phyloP scores from a whole-genome alignment of 345 rosid species.

The Geranium rotundifolium region DNA sequence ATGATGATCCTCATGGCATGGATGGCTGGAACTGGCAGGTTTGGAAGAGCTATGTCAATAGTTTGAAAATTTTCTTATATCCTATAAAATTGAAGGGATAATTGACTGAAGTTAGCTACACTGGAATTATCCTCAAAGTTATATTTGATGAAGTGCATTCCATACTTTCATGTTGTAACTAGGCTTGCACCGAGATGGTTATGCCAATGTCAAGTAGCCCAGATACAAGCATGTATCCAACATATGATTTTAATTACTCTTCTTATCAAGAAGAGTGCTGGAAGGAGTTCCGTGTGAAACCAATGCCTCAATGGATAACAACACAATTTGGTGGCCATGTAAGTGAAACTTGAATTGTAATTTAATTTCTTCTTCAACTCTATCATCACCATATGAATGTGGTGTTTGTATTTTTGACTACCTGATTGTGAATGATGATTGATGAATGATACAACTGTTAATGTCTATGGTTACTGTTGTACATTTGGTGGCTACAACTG shows the following conservation, averaged over 20 bases:
- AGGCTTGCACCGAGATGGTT: constrained; percentile 98
- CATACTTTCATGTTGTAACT: constrained; percentile 1
- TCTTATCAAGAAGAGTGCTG: constrained; percentile 56
- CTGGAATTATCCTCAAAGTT: not conserved
- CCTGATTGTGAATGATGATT: too few species aligned
- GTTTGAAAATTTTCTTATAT: not conserved
- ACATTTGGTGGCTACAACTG: too few species aligned
- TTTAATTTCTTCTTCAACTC: too few species aligned
- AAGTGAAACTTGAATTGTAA: constrained; percentile 15
- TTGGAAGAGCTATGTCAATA: not conserved
- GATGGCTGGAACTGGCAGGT: constrained; percentile 98
- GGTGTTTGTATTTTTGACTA: too few species aligned
- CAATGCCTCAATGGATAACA: constrained; percentile 79
- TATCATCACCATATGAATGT: too few species aligned
- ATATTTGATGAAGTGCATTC: not conserved
- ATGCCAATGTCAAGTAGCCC: constrained; percentile 71
- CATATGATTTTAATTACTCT: constrained; percentile 50
- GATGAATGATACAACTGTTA: too few species aligned
- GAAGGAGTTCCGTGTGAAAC: constrained; percentile 44
- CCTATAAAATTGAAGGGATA: not conserved
- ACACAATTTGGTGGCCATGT: constrained; percentile 85
- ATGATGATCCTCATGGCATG: constrained; percentile 93
- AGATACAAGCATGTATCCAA: constrained; percentile 59
- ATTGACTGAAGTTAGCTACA: not conserved
- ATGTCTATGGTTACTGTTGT: too few species aligned